These are phyloP conservation scores for Rutstroemia sp. DNA, from an alignment of 2,329 filamentous ascomycete genomes.

Conservation along the genomic window DNA sequence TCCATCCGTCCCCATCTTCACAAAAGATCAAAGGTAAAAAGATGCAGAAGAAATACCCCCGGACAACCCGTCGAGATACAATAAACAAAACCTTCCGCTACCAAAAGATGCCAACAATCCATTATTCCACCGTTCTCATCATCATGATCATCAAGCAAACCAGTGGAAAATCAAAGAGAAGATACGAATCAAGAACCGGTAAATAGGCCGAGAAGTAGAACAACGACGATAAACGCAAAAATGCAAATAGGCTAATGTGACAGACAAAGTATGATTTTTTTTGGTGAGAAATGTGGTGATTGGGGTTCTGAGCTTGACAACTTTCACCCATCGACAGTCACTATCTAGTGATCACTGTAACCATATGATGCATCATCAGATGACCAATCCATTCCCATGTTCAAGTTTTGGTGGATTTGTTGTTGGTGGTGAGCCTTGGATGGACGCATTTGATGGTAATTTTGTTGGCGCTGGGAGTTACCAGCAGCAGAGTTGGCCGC, in stretches of 20 bases:
- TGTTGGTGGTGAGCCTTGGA: neutral
- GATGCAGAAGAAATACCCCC: neutral
- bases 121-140: neutral
- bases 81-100: neutral
- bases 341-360: neutral
- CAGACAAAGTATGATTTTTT: neutral
- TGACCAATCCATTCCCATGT: constrained; percentile 11
- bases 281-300: neutral
- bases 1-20: too few relatives aligned
- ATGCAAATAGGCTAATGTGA: neutral
- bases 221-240: neutral
- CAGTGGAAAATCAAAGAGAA: neutral
- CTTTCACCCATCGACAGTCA: neutral
- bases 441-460: neutral
- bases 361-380: constrained; percentile 4
- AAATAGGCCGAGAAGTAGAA: neutral
- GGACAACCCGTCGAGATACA: constrained; percentile 7
- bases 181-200: neutral
- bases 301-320: neutral
- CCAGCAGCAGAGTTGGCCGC: constrained; percentile 16
- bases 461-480: neutral
- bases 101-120: neutral
- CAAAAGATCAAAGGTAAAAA: neutral
- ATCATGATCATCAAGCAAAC: too few relatives aligned
- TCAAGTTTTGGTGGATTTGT: constrained; percentile 3